Base-by-base conservation (phyloP, 2,329 filamentous ascomycete genomes). In the Sclerotiophoma versabilis region DNA sequence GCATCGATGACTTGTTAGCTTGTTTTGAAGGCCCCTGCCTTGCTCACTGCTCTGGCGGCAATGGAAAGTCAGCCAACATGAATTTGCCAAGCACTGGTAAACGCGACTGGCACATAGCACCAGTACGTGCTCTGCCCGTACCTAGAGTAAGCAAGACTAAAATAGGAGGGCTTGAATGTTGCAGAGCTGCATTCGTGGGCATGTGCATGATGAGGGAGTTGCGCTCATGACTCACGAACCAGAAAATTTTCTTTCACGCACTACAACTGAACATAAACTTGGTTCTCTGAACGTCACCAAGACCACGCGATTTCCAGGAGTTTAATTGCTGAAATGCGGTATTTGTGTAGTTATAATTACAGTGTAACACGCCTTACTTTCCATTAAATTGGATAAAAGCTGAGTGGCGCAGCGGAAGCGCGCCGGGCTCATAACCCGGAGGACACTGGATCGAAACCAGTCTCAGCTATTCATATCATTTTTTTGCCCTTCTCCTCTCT, bases 351-450 rank as follows among this genome's bases (percentile, higher is more conserved):
- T 25, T n/a, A 39, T 41, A 15, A 11, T 19, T 20, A 19, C 1
- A 17, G n/a, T n/a, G n/a, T 10, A 1, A 11, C 9, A 0, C 11
- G 30, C 2, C 4, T 2, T 7, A 38, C 11, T 15, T 5, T 30
- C 23, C 22, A 54, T 48, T 17, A 5, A 49, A 26, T 15, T 27
- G 15, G 15, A 48, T 14, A 11, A 50, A 51, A 69, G 64, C 63
- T 65, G 41, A 58, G 47, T 66, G 64, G 66, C 66, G 63, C 63
- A 69, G 64, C 58, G 66, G 66, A 66, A 69, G 64, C 64, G 66
- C 64, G 66, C 66, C 64, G 64, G 66, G 65, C 64, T 69, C 66
- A 69, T 68, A 69, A 69, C 65, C 65, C 65, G 64, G 65, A 69
- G 65, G 64, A 63, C 65, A 49, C 42, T 51, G 57, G 60, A 66